Conservation (phyloP, 140 eudicot genomes). For the Anethum foeniculum region DNA sequence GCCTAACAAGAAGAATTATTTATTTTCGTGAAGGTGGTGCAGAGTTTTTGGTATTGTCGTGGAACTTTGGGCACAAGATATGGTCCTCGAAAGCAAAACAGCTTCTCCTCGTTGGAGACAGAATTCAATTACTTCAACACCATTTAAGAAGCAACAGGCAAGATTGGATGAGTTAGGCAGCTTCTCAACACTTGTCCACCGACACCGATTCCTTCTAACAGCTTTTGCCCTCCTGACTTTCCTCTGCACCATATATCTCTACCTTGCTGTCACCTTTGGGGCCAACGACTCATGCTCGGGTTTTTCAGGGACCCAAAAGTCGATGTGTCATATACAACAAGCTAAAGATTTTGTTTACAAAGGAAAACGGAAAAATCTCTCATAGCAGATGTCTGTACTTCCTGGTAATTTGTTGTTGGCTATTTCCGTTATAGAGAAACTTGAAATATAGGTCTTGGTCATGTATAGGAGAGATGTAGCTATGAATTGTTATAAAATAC, state of each 20-base stretch:
- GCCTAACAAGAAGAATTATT: background rate
- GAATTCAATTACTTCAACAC: slow-evolving; percentile 26
- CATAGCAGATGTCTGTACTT: background rate
- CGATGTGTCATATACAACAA: slow-evolving; percentile 35
- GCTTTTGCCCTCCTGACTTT: slow-evolving; percentile 42
- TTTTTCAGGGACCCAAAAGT: slow-evolving; percentile 34
- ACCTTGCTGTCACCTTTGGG: slow-evolving; percentile 52
- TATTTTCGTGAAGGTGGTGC: background rate
- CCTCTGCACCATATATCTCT: slow-evolving; percentile 55
- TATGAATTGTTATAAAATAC: slow-evolving; percentile 1
- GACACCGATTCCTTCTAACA: slow-evolving; percentile 51
- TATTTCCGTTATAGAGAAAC: background rate
- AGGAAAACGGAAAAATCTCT: slow-evolving; percentile 39
- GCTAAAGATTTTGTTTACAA: slow-evolving; percentile 33
- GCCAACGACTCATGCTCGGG: slow-evolving; percentile 30
- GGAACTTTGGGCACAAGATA: slow-evolving; percentile 13
- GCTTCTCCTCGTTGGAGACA: slow-evolving; percentile 42
- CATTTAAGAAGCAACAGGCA: slow-evolving; percentile 25
- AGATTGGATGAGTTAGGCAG: slow-evolving; percentile 39
- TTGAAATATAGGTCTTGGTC: background rate
- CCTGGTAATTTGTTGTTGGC: background rate
- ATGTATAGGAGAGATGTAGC: slow-evolving; percentile 2
- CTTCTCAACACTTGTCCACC: slow-evolving; percentile 38
- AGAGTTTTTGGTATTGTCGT: slow-evolving; percentile 3
- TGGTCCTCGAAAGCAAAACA: slow-evolving; percentile 36